phyloP scores from a whole-genome alignment of 345 rosid species.

The Noccaea bulbosa region DNA sequence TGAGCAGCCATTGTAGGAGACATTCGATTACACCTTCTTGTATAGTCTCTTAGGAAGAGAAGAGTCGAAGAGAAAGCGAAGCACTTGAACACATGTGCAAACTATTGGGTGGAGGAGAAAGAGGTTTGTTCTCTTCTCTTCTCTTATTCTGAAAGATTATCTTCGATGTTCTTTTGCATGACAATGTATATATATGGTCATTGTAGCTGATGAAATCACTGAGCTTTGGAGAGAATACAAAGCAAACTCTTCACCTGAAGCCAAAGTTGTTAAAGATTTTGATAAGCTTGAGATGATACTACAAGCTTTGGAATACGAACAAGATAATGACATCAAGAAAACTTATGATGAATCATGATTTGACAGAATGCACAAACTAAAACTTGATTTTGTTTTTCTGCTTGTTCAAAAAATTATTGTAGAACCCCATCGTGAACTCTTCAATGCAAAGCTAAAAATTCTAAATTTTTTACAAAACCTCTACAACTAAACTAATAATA shows the following conservation, averaged over 20 bases:
- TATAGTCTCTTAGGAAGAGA: slow-evolving; percentile 88
- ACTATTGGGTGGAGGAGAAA: slow-evolving; percentile 77
- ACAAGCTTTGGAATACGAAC: slow-evolving; percentile 95
- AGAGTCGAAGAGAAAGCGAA: slow-evolving; percentile 78
- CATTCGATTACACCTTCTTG: slow-evolving; percentile 85
- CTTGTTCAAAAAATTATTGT: too few species aligned
- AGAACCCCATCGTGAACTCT: too few species aligned
- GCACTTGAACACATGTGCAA: slow-evolving; percentile 94
- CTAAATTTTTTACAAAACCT: too few species aligned
- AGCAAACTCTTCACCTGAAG: slow-evolving; percentile 86
- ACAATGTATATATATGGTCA: not conserved
- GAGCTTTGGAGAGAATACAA: slow-evolving; percentile 91
- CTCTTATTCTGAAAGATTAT: not conserved
- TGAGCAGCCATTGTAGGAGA: slow-evolving; percentile 93
- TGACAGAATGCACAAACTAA: slow-evolving; percentile 31
- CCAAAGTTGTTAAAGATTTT: slow-evolving; percentile 92
- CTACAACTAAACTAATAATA: too few species aligned
- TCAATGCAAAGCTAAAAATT: too few species aligned
- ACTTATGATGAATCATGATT: not conserved
- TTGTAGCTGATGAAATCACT: slow-evolving; percentile 73
- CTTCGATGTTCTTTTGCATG: not conserved
- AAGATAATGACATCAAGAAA: slow-evolving; percentile 54
- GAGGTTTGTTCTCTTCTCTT: slow-evolving; percentile 51
- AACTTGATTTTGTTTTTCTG: not conserved
- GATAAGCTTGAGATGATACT: slow-evolving; percentile 97